Evolutionary conservation across 495 filamentous ascomycete species (phyloP), one percentile per base, ranked within the genome.

Genomic region (Immersiella caudata): DNA sequence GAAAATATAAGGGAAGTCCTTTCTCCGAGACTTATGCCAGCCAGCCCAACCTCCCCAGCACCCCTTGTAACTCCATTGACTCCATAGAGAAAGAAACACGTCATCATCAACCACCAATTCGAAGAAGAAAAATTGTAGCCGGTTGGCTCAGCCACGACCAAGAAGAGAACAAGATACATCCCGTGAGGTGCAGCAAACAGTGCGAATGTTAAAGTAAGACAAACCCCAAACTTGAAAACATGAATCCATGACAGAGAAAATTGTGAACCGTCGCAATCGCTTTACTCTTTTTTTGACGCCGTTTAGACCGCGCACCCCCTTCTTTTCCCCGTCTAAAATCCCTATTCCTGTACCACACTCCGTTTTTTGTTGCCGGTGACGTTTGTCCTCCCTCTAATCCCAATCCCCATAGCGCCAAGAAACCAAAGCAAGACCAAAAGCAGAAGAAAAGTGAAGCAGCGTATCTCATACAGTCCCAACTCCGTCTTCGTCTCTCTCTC

Each of bases 381-480:
- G 60, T 63, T 54, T 57, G 46, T 64, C 50, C 40, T 49, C 60
- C 60, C 3, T 62, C 60, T 62, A 62, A 33, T 55, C 54, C 54
- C 54, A 24, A 26, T 16, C 21, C 18, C 40, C 52, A 66, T 14
- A 26, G 52, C 20, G 52, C 22, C 22, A 22, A 60, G 27, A 57
- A 60, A 49, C 18, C 22, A 25, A 60, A 61, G 55, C 52, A 22
- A 12, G 56, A 29, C 27, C n/a, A n/a, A n/a, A n/a, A n/a, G n/a
- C n/a, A n/a, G n/a, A 66, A 58, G 66, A 27, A 49, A 68, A 56
- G 52, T 62, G 59, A 66, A 64, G 36, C 8, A 50, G 8, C 21
- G 50, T 25, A 62, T 50, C 20, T 21, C 33, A 49, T 49, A 50
- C 18, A 73, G 62, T 33, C 58, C 52, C 60, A 56, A 61, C 29